Conservation (phyloP, 176 grass and related monocot species). For the Avena atlantica region DNA sequence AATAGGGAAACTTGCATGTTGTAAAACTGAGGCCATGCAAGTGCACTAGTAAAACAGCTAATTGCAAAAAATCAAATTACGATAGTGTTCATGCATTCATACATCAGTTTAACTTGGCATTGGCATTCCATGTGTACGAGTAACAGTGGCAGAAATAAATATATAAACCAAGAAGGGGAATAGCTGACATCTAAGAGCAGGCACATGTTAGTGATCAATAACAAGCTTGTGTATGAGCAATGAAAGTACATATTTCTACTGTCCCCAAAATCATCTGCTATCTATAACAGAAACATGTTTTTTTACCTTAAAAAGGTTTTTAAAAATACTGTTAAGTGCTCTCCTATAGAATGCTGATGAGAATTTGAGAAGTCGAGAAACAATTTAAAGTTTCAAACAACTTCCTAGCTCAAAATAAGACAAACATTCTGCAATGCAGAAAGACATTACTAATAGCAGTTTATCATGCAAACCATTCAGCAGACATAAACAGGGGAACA, state of each 20-base stretch:
- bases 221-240: neutral
- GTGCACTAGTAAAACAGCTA: slow-evolving; percentile 4
- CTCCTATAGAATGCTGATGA: neutral
- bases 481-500: neutral
- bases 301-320: neutral
- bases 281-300: neutral
- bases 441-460: neutral
- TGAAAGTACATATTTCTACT: slow-evolving; percentile 18
- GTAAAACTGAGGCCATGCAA: neutral
- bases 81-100: neutral
- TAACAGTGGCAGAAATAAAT: neutral
- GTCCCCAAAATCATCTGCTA: neutral
- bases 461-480: neutral
- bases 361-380: neutral
- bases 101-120: neutral
- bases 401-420: neutral
- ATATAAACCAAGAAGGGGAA: neutral
- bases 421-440: neutral
- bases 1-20: neutral
- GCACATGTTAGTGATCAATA: neutral
- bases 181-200: neutral
- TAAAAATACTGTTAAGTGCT: neutral
- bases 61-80: neutral
- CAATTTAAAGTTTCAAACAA: neutral
- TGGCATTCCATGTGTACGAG: neutral